phyloP scores from a whole-genome alignment of 2,329 filamentous ascomycete genomes.

The Escovopsis sp. region DNA sequence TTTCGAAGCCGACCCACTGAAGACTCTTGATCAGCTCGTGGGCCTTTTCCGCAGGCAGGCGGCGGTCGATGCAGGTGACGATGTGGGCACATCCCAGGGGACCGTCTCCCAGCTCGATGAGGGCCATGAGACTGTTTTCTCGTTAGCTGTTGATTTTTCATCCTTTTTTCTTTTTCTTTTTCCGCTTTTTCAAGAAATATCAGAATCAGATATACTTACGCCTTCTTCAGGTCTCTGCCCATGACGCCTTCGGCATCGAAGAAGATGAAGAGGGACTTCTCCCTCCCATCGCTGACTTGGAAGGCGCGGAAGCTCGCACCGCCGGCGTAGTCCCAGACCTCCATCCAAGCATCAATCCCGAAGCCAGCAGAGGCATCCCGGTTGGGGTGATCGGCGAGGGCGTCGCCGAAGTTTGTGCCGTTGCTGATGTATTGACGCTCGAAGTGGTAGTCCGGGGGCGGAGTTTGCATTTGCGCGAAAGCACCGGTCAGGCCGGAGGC shows the following conservation, averaged over 20 bases:
- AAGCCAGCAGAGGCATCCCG: conserved; percentile 14
- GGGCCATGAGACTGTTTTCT: conserved; percentile 56
- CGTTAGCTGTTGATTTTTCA: neutral
- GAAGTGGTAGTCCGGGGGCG: conserved; percentile 35
- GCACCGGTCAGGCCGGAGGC: conserved; percentile 81
- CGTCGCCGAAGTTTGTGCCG: conserved; percentile 3
- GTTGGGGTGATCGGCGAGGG: conserved; percentile 8
- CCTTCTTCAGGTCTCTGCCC: conserved; percentile 69
- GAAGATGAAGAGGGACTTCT: conserved; percentile 75
- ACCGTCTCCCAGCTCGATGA: conserved; percentile 74
- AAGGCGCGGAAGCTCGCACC: conserved; percentile 80
- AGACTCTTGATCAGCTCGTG: conserved; percentile 64
- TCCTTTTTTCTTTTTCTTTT: too few relatives aligned
- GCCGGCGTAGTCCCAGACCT: conserved; percentile 75
- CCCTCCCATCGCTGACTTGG: conserved; percentile 52
- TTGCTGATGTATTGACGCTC: conserved; percentile 18
- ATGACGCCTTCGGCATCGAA: conserved; percentile 58
- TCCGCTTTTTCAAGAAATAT: too few relatives aligned
- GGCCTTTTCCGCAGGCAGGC: conserved; percentile 44
- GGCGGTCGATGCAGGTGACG: conserved; percentile 67
- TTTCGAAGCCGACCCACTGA: conserved; percentile 85
- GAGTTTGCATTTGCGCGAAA: conserved; percentile 35
- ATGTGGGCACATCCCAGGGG: conserved; percentile 64
- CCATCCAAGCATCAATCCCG: conserved; percentile 49
- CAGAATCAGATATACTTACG: conserved; percentile 39